Evolutionary conservation across 2,329 filamentous ascomycete genomes (phyloP).

Genomic region (Saccharata proteae): DNA sequence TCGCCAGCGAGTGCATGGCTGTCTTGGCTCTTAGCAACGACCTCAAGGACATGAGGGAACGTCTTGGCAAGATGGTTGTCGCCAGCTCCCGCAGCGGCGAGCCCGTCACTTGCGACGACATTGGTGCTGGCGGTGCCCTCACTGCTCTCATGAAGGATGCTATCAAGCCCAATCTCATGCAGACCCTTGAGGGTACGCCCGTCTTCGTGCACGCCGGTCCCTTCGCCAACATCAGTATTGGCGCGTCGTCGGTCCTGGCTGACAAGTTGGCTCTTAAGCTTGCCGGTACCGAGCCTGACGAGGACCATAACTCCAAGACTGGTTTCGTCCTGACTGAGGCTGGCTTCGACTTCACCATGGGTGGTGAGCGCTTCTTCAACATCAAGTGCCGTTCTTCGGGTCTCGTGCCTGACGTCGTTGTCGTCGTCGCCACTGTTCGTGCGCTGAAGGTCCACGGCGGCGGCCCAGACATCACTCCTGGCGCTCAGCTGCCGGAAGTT

Average conservation of each 20-base stretch:
- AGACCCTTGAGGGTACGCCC: constrained; percentile 90
- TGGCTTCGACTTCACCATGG: constrained; percentile 99
- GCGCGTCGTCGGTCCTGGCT: constrained; percentile 87
- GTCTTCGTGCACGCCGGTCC: constrained; percentile 96
- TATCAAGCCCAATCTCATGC: constrained; percentile 98
- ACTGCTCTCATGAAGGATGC: constrained; percentile 95
- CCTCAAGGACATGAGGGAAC: constrained; percentile 79
- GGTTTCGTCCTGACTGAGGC: constrained; percentile 95
- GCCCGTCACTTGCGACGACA: constrained; percentile 89
- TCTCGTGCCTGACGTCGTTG: constrained; percentile 81
- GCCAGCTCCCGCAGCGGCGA: constrained; percentile 77
- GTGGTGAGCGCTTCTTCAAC: constrained; percentile 98
- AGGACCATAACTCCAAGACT: constrained; percentile 68
- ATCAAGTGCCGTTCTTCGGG: constrained; percentile 97
- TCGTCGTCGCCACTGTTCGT: constrained; percentile 89
- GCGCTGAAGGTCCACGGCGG: constrained; percentile 96
- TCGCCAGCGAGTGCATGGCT: constrained; percentile 96
- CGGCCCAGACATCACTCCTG: constrained; percentile 83
- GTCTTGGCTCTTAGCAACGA: constrained; percentile 88
- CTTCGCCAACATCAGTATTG: constrained; percentile 97
- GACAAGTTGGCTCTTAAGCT: constrained; percentile 95
- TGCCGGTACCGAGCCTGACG: constrained; percentile 83
- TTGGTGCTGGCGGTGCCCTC: constrained; percentile 83
- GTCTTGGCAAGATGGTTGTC: constrained; percentile 90
- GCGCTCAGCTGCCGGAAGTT: constrained; percentile 70